These are phyloP conservation scores for Entomophthora muscae DNA, from an alignment of 371 early-diverging fungal species.

Conservation along the genomic window DNA sequence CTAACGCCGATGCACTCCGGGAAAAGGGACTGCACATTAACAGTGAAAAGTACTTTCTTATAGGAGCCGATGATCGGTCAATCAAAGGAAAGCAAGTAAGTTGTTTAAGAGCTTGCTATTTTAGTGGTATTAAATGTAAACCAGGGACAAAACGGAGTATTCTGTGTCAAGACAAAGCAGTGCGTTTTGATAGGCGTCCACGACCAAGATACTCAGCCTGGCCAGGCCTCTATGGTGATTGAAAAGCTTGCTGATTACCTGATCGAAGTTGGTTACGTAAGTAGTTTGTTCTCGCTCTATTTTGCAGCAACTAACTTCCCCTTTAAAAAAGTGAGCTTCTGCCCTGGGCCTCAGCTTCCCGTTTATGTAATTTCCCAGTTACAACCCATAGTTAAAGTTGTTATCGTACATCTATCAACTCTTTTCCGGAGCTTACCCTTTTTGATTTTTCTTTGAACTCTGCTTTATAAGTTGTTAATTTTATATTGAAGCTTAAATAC, in stretches of 20 bases:
- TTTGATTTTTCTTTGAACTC: too few species aligned
- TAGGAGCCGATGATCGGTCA: constrained; percentile 40
- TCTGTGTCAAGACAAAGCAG: constrained; percentile 64
- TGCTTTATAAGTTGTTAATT: too few species aligned
- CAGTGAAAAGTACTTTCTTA: constrained; percentile 51
- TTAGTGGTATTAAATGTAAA: too few species aligned
- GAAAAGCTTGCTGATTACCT: constrained; percentile 74
- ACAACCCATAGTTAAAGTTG: too few species aligned
- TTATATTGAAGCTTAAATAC: too few species aligned
- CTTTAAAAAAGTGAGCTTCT: not conserved
- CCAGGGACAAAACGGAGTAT: constrained; percentile 50
- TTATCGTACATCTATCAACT: too few species aligned
- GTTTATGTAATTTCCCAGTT: too few species aligned
- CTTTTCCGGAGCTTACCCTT: too few species aligned
- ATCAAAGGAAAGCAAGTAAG: constrained; percentile 70
- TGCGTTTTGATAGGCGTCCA: constrained; percentile 60
- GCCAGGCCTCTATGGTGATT: constrained; percentile 56
- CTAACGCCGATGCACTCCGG: constrained; percentile 28
- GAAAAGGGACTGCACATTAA: constrained; percentile 46
- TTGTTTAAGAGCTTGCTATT: too few species aligned
- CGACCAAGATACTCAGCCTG: constrained; percentile 43
- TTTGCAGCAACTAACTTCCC: not conserved
- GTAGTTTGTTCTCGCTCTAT: not conserved
- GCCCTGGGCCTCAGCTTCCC: too few species aligned
- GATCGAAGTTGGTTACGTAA: constrained; percentile 8